These are phyloP conservation scores for Aphanocladium album DNA, from an alignment of 2,329 filamentous ascomycete species.

Conservation along the genomic window DNA sequence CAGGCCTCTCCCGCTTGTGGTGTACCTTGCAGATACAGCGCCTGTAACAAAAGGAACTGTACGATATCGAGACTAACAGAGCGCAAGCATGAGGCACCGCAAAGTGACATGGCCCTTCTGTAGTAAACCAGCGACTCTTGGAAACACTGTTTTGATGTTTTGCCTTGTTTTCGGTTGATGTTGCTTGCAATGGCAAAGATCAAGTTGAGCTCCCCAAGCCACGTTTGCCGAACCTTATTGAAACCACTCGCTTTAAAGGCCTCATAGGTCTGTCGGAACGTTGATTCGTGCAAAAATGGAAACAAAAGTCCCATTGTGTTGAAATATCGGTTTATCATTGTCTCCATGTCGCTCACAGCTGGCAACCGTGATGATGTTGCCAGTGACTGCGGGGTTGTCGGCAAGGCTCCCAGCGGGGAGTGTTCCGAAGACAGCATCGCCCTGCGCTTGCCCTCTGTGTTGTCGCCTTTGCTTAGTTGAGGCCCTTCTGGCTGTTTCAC, in stretches of 20 bases:
- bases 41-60: conserved; percentile 43
- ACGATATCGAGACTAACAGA: conserved; percentile 43
- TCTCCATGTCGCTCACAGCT: conserved; percentile 15
- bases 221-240: conserved; percentile 37
- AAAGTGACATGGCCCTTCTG: conserved; percentile 37
- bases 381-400: not conserved
- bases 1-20: conserved; percentile 49
- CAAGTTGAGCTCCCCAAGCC: conserved; percentile 47
- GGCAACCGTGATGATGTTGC: conserved; percentile 15
- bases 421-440: not conserved
- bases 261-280: conserved; percentile 21
- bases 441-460: not conserved
- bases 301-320: conserved; percentile 24
- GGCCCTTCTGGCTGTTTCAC: conserved; percentile 1
- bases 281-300: conserved; percentile 24
- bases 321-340: conserved; percentile 23
- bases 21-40: conserved; percentile 50
- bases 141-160: conserved; percentile 30
- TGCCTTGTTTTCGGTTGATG: conserved; percentile 24
- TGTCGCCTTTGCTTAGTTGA: not conserved
- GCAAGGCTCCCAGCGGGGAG: conserved; percentile 7
- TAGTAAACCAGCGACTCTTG: conserved; percentile 41
- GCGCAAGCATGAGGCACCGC: conserved; percentile 34
- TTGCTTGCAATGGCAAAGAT: conserved; percentile 43
- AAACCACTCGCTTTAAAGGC: conserved; percentile 19